Conservation (phyloP, 192 early-diverging fungal species). For the Backusella tuberculispora region DNA sequence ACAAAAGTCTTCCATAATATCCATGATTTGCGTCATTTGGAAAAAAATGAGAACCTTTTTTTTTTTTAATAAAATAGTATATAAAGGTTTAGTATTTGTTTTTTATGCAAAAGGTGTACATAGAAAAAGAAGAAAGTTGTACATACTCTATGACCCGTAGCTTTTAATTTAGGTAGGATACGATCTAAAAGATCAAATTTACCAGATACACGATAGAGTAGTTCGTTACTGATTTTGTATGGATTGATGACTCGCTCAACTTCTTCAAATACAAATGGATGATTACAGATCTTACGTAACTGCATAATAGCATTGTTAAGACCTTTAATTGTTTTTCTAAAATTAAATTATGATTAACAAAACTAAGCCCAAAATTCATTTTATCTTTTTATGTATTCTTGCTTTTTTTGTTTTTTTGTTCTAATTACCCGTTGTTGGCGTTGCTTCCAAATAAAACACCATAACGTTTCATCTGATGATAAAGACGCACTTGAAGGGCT, state of each 20-base stretch:
- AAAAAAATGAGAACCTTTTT: constrained; percentile 70
- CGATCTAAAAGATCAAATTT: constrained; percentile 97
- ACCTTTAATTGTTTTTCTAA: constrained; percentile 63
- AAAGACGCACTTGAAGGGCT: constrained; percentile 79
- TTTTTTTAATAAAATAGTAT: background rate
- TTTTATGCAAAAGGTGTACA: background rate
- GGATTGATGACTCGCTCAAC: constrained; percentile 86
- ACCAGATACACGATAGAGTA: constrained; percentile 82
- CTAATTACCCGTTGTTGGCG: constrained; percentile 58
- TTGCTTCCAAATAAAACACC: constrained; percentile 73
- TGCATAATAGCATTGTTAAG: constrained; percentile 98
- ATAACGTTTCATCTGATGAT: constrained; percentile 83
- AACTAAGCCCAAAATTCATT: background rate
- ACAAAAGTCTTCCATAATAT: constrained; percentile 95
- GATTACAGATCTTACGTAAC: constrained; percentile 96
- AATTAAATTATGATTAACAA: background rate
- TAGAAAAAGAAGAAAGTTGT: constrained; percentile 24
- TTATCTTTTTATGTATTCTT: too few relatives aligned
- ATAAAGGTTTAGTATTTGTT: background rate
- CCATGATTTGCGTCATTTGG: constrained; percentile 90
- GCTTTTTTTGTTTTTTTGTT: background rate
- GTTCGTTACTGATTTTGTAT: constrained; percentile 64
- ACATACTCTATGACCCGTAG: constrained; percentile 76
- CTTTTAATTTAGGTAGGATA: constrained; percentile 84
- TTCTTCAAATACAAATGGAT: constrained; percentile 94